Percentiles rank a stretch among this genome's conserved stretches.
Conservation (phyloP, 441 rosid species). For the Gossypium gossypioides region DNA sequence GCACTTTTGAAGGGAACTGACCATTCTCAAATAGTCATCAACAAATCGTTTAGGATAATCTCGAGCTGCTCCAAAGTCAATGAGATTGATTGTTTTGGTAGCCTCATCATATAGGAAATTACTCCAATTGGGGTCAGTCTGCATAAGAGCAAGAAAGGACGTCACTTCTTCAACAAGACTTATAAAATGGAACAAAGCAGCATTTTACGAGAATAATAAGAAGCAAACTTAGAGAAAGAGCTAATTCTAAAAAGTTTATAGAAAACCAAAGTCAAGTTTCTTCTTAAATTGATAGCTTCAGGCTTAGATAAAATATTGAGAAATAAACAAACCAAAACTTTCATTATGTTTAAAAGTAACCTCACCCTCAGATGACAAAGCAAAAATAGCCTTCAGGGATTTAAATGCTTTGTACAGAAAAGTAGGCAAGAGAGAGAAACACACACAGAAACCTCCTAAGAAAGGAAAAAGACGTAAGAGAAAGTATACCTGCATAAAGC, state of each 20-base stretch:
- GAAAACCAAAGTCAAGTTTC: not conserved
- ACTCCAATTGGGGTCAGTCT: constrained; percentile 97
- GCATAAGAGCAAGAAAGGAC: constrained; percentile 16
- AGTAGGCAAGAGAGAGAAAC: not conserved
- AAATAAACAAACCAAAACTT: not conserved
- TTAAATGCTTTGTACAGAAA: constrained; percentile 4
- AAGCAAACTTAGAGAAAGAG: not conserved
- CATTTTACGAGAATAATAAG: not conserved
- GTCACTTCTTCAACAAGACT: not conserved
- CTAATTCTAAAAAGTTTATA: not conserved
- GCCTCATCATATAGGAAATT: constrained; percentile 73
- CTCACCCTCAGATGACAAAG: not conserved
- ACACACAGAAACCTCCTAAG: not conserved
- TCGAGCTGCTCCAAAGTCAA: constrained; percentile 93
- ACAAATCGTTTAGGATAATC: constrained; percentile 75
- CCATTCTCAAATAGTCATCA: constrained; percentile 84
- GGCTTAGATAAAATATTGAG: not conserved
- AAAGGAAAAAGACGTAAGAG: not conserved
- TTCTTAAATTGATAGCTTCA: not conserved
- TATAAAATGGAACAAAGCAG: not conserved
- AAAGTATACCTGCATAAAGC: constrained; percentile 67
- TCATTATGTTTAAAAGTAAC: not conserved
- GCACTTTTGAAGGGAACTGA: constrained; percentile 23
- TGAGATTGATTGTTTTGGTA: constrained; percentile 64
- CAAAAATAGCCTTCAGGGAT: not conserved